phyloP scores from a whole-genome alignment of 1,139 yeast species.

The Wickerhamiella pararugosa region DNA sequence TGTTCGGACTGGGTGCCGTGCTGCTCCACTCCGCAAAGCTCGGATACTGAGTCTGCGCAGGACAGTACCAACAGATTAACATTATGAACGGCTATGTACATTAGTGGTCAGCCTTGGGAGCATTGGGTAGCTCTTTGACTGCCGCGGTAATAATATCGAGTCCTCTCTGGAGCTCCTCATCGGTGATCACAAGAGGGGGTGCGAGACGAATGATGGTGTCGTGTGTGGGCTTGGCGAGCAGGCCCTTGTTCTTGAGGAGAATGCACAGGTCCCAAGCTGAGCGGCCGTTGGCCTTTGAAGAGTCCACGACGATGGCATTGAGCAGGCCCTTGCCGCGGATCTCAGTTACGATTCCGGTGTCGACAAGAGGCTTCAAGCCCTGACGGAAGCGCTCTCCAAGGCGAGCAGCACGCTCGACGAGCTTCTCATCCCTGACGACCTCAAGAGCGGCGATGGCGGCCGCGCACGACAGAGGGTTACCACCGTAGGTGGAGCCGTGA shows the following conservation, averaged over 20 bases:
- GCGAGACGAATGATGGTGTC: slow-evolving; percentile 91
- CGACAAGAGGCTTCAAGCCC: slow-evolving; percentile 50
- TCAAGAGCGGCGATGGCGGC: slow-evolving; percentile 91
- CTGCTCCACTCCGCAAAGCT: too few species aligned
- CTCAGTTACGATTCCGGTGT: slow-evolving; percentile 57
- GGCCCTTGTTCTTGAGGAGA: slow-evolving; percentile 76
- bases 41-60: too few species aligned
- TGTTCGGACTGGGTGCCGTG: too few species aligned
- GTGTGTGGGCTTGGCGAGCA: slow-evolving; percentile 93
- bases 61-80: too few species aligned
- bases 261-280: slow-evolving; percentile 95
- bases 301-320: slow-evolving; percentile 84
- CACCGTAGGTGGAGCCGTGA: slow-evolving; percentile 97
- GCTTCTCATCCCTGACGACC: slow-evolving; percentile 75
- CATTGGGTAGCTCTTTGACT: slow-evolving; percentile 44
- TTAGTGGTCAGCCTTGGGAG: slow-evolving; percentile 18
- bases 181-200: slow-evolving; percentile 85
- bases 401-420: slow-evolving; percentile 60
- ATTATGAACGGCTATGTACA: too few species aligned
- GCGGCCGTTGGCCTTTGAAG: slow-evolving; percentile 69
- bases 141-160: slow-evolving; percentile 54
- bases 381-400: slow-evolving; percentile 58
- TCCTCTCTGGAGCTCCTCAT: slow-evolving; percentile 74
- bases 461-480: slow-evolving; percentile 88
- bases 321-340: slow-evolving; percentile 88